phyloP scores from a whole-genome alignment of 495 filamentous ascomycete genomes.

The Polyplosphaeria fusca region DNA sequence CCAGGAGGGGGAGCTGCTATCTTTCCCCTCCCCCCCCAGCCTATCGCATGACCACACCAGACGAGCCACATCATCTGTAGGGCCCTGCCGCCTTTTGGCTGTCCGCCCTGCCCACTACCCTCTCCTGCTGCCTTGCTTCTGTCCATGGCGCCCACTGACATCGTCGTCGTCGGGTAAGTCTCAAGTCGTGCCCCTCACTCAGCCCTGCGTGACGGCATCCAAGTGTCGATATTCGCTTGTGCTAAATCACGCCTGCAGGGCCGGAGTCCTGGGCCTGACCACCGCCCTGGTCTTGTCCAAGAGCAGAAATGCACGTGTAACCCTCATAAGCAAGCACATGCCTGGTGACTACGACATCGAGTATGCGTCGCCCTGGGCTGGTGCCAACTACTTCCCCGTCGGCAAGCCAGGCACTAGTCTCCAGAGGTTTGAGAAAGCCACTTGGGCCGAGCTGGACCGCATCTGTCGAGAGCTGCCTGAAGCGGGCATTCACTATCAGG shows the following conservation, averaged over 20 bases:
- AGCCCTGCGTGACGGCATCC: neutral
- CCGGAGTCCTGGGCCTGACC: constrained; percentile 90
- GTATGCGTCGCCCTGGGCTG: constrained; percentile 94
- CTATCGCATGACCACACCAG: too few relatives aligned
- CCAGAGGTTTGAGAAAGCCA: constrained; percentile 50
- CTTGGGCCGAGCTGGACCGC: constrained; percentile 43
- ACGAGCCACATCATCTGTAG: too few relatives aligned
- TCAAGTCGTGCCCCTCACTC: neutral
- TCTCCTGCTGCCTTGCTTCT: too few relatives aligned
- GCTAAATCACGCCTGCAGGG: constrained; percentile 49
- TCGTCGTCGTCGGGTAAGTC: constrained; percentile 26
- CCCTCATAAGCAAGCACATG: constrained; percentile 92
- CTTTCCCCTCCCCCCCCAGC: too few relatives aligned
- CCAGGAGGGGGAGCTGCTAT: too few relatives aligned
- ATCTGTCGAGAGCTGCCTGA: constrained; percentile 69
- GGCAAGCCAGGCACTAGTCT: constrained; percentile 52
- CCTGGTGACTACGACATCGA: constrained; percentile 97
- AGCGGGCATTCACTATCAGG: constrained; percentile 85
- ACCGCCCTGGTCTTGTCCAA: constrained; percentile 79
- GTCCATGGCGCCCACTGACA: constrained; percentile 6
- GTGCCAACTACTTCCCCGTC: constrained; percentile 82
- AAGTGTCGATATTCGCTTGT: neutral
- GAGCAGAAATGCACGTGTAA: constrained; percentile 65
- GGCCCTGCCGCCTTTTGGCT: too few relatives aligned
- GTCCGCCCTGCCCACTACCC: too few relatives aligned